phyloP scores from a whole-genome alignment of 495 filamentous ascomycete genomes.

The Chaetomidium leptoderma region DNA sequence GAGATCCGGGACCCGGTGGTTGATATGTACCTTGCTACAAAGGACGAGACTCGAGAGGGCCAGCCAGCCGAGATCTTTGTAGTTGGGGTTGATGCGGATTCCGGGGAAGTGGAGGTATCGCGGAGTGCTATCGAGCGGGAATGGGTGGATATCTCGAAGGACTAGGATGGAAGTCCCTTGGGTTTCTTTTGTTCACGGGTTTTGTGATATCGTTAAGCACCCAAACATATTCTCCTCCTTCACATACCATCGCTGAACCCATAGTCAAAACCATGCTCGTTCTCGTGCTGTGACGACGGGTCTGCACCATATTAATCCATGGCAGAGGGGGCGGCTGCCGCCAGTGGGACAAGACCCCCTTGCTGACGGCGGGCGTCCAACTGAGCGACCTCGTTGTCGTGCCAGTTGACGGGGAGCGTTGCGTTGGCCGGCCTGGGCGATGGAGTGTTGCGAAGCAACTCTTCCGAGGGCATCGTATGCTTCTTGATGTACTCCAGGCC shows the following conservation, averaged over 20 bases:
- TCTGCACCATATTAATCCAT: no score
- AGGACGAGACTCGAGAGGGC: not conserved
- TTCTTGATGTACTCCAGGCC: slow-evolving; percentile 15
- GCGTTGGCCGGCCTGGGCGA: slow-evolving; percentile 20
- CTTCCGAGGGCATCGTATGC: slow-evolving; percentile 5
- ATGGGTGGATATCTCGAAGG: not conserved
- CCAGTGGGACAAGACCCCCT: no score
- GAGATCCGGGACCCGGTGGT: slow-evolving; percentile 4
- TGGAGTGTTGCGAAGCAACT: slow-evolving; percentile 13
- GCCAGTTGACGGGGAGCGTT: slow-evolving; percentile 14
- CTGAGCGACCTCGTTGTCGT: slow-evolving; percentile 18
- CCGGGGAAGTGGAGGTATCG: not conserved
- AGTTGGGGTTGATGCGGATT: not conserved
- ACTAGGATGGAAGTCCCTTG: no score
- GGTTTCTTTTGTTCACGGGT: no score
- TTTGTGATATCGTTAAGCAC: no score
- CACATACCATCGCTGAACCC: no score
- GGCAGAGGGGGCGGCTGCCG: no score
- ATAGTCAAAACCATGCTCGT: no score
- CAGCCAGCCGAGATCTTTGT: not conserved
- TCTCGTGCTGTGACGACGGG: no score
- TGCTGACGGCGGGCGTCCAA: slow-evolving; percentile 15
- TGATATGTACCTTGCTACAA: not conserved
- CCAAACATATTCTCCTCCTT: no score
- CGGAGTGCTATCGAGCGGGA: not conserved